Percentiles rank a stretch among this genome's conserved stretches.
Conservation (phyloP, 345 rosid species). For the Gynandropsis gynandra region DNA sequence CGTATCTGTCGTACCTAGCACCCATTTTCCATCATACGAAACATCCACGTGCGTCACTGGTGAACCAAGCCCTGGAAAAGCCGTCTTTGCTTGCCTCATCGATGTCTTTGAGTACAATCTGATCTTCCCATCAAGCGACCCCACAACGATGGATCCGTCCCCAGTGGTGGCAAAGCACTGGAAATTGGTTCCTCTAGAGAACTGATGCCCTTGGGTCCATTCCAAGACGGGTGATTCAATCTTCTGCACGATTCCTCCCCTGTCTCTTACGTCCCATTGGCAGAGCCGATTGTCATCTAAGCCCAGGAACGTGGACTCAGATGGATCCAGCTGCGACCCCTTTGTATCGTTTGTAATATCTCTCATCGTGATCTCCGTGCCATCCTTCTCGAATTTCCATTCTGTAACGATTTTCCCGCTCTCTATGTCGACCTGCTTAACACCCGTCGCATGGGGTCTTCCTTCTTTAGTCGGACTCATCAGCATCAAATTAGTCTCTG, state of each 20-base stretch:
- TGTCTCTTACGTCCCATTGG: slow-evolving; percentile 97
- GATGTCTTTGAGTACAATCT: slow-evolving; percentile 78
- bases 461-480: slow-evolving; percentile 82
- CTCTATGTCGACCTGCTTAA: slow-evolving; percentile 83
- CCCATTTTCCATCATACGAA: slow-evolving; percentile 92
- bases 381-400: slow-evolving; percentile 92
- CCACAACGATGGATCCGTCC: slow-evolving; percentile 87
- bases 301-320: slow-evolving; percentile 86
- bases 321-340: slow-evolving; percentile 89
- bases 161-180: slow-evolving; percentile 94
- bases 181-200: slow-evolving; percentile 88
- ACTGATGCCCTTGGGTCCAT: slow-evolving; percentile 94
- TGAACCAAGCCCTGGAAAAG: slow-evolving; percentile 95
- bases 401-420: slow-evolving; percentile 79
- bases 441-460: slow-evolving; percentile 54
- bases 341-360: slow-evolving; percentile 80
- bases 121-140: slow-evolving; percentile 90
- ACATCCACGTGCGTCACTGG: slow-evolving; percentile 86
- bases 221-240: slow-evolving; percentile 66
- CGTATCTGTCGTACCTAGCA: slow-evolving; percentile 83
- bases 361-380: slow-evolving; percentile 75
- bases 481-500: slow-evolving; percentile 92
- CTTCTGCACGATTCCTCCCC: slow-evolving; percentile 71
- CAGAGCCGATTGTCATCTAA: slow-evolving; percentile 90
- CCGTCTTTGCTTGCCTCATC: slow-evolving; percentile 91